Evolutionary conservation across 192 early-diverging fungal species (phyloP), one percentile per base, ranked within the genome.

Genomic region (Backusella parvicylindrica): DNA sequence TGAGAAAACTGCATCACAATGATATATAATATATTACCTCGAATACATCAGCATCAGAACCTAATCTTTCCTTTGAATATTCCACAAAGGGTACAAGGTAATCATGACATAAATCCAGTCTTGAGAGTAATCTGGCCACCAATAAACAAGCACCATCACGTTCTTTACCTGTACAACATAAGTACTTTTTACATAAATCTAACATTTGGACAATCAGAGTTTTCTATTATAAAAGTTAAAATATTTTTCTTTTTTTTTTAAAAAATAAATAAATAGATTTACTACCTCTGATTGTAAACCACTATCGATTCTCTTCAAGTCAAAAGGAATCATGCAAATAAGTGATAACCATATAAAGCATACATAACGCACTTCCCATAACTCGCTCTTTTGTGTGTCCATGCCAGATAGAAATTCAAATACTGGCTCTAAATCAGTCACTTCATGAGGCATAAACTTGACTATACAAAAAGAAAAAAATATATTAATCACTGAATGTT

Each of bases 311-410:
- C 83, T 91, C 70, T 86, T 88, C 13, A 99, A 84, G 77, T 99
- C 96, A 81, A 99, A 99, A 5, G 98, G 98, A 36, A 97, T 90
- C 93, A 97, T 97, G 64, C 89, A 89, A 78, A 98, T 86, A n/a
- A 98, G 87, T 9, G 97, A 97, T 15, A 99, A 83, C 96, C 97
- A 98, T 13, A 99, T 86, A 26, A 97, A 77, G 16, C 93, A 82
- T 16, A 96, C 81, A 73, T 95, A 99, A 15, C 95, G 89, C 1
- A 87, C 87, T 30, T 92, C 89, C 98, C 98, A 99, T 16, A 70
- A 41, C 1, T 36, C 13, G 33, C 63, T 68, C 36, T 66, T 70
- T 9, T 38, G 43, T 28, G 77, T 21, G 37, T 83, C 53, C 41
- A 79, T 76, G 9, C 35, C 68, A 43, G 76, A 73, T 9, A 95